Evolutionary conservation across 179 eudicot genomes (phyloP), one percentile per base, ranked within the genome.

Genomic region (Vitellaria paradoxa): DNA sequence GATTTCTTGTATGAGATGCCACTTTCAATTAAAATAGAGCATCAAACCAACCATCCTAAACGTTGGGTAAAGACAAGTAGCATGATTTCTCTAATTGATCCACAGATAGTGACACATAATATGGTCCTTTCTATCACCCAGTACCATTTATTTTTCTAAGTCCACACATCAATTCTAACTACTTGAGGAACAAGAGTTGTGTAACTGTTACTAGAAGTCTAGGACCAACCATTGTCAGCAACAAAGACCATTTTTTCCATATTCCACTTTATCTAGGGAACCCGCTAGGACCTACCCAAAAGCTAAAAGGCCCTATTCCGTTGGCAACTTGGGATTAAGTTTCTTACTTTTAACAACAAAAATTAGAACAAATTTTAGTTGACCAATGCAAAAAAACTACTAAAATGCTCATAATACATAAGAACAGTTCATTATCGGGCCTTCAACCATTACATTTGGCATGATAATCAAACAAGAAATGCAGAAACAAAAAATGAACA

Each of bases 271-370:
- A 67, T 67, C 71, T 18, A 42, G 68, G 47, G 11, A 67, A 69
- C 37, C 18, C 14, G 20, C 42, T 6, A 49, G 8, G 18, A 68
- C 15, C 26, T 13, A 5, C 7, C 42, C 60, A 49, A 70, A 24
- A 49, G 13, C 50, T 69, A 7, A 49, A 69, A 5, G 52, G 23
- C 21, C 6, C 6, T 23, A 50, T 37, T 59, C 42, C 20, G 67
- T 23, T 47, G 37, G 30, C 68, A 74, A 20, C 7, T 42, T 14
- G 24, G 60, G 17, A 75, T 12, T n/a, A 62, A 62, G 0, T 75
- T 75, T 74, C 55, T n/a, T 61, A n/a, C 55, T 40, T 61, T 74
- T 61, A 53, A 59, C 26, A 73, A 5, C 37, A 57, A 3, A 37
- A 13, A 1, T 5, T 12, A 21, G 50, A 52, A 26, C 18, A 37